Conservation (phyloP, 768 basidiomycete genomes). For the Stropharia rugosoannulata region DNA sequence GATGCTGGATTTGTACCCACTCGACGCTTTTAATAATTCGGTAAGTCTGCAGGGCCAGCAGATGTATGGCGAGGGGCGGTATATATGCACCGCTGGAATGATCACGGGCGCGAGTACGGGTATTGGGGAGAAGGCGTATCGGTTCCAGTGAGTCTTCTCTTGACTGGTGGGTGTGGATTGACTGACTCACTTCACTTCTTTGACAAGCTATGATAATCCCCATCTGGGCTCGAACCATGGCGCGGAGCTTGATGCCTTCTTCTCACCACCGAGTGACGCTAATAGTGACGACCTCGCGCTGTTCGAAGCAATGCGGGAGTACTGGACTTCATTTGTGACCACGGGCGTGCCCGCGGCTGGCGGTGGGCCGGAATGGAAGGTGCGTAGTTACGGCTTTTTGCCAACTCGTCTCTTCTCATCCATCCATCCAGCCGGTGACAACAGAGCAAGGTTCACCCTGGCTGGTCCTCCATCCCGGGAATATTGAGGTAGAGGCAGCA, state of each 20-base stretch:
- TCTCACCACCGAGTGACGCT: conserved; percentile 21
- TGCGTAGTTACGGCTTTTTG: conserved; percentile 10
- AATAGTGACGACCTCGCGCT: conserved; percentile 27
- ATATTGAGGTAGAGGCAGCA: conserved; percentile 7
- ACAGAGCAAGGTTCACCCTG: conserved; percentile 3
- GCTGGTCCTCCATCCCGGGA: conserved; percentile 15
- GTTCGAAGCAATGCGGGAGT: conserved; percentile 37
- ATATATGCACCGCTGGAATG: conserved; percentile 40
- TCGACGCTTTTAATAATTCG: conserved; percentile 29
- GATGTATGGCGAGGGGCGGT: conserved; percentile 45
- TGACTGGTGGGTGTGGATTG: background rate
- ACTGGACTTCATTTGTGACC: conserved; percentile 39
- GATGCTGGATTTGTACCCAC: conserved; percentile 34
- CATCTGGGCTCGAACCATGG: conserved; percentile 36
- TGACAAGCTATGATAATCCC: conserved; percentile 38
- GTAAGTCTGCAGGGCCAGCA: conserved; percentile 40
- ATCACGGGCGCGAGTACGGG: conserved; percentile 23
- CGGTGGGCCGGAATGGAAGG: conserved; percentile 25
- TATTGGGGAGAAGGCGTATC: conserved; percentile 19
- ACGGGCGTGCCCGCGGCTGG: conserved; percentile 27
- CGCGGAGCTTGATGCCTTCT: conserved; percentile 37
- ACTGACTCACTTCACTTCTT: background rate
- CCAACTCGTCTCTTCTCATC: background rate
- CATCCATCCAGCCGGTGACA: conserved; percentile 8
- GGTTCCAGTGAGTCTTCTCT: conserved; percentile 32